These are phyloP conservation scores for Flaveria bidentis DNA, from an alignment of 129 eudicot genomes.

Conservation along the genomic window DNA sequence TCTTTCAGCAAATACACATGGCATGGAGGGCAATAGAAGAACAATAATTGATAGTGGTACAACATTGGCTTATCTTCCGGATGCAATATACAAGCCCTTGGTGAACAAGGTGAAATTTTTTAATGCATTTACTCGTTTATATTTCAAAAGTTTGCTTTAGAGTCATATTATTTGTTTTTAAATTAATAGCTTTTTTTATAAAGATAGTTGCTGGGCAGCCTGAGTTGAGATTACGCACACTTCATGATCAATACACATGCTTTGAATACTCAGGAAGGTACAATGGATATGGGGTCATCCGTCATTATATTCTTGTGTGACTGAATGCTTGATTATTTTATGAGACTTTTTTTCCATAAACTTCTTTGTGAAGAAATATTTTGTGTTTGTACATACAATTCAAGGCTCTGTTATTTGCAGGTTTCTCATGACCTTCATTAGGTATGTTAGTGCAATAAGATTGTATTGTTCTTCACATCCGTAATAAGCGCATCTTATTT, in stretches of 20 bases:
- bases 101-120: slow-evolving; percentile 51
- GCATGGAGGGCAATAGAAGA: slow-evolving; percentile 55
- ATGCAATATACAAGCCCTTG: slow-evolving; percentile 62
- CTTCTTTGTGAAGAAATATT: slow-evolving; percentile 4
- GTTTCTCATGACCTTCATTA: slow-evolving; percentile 5
- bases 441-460: slow-evolving; percentile 17
- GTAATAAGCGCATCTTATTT: not conserved
- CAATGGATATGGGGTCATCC: slow-evolving; percentile 15
- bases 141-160: slow-evolving; percentile 13
- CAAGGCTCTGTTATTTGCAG: not conserved
- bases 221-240: slow-evolving; percentile 61
- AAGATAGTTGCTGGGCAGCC: slow-evolving; percentile 77
- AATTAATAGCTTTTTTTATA: slow-evolving; percentile 5
- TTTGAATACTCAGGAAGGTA: slow-evolving; percentile 83
- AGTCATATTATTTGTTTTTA: not conserved
- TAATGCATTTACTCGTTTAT: not conserved
- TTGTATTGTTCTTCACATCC: not conserved
- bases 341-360: not conserved
- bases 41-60: slow-evolving; percentile 89
- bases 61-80: slow-evolving; percentile 89
- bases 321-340: slow-evolving; percentile 4
- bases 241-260: slow-evolving; percentile 82
- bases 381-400: too few species aligned
- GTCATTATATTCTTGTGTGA: slow-evolving; percentile 15
- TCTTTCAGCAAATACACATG: slow-evolving; percentile 54